These are phyloP conservation scores for Diaporthe batatas DNA, from an alignment of 2,329 filamentous ascomycete genomes.

Conservation along the genomic window DNA sequence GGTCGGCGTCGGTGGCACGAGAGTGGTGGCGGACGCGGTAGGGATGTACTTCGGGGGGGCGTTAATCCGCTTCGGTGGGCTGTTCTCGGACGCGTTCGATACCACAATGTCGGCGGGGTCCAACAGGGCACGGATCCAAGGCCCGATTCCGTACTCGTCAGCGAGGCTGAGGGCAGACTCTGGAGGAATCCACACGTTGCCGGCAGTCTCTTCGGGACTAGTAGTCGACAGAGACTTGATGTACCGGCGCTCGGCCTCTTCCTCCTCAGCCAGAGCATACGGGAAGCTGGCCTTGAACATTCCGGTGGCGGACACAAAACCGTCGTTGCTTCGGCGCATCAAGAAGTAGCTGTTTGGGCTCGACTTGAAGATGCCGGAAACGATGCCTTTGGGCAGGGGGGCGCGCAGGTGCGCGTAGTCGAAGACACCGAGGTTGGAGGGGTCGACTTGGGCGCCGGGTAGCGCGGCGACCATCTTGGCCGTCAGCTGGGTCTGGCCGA, in stretches of 20 bases:
- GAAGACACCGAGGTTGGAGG: constrained; percentile 83
- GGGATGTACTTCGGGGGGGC: constrained; percentile 80
- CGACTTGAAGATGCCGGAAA: constrained; percentile 92
- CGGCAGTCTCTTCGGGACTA: constrained; percentile 91
- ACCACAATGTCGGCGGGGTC: constrained; percentile 83
- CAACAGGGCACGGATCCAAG: constrained; percentile 93
- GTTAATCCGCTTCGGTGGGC: constrained; percentile 80
- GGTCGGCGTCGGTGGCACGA: constrained; percentile 65
- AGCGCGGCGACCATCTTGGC: constrained; percentile 83
- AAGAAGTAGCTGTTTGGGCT: constrained; percentile 95
- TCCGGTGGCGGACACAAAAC: constrained; percentile 86
- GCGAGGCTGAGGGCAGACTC: constrained; percentile 84
- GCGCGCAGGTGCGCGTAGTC: constrained; percentile 97
- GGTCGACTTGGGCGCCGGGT: constrained; percentile 78
- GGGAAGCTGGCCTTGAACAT: constrained; percentile 95
- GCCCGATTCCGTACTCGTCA: constrained; percentile 85
- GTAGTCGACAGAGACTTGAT: constrained; percentile 87
- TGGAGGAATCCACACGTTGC: constrained; percentile 96
- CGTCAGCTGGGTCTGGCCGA: constrained; percentile 92
- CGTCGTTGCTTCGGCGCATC: constrained; percentile 90
- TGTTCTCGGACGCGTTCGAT: constrained; percentile 62
- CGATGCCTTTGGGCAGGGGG: constrained; percentile 90
- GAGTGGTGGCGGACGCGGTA: constrained; percentile 56
- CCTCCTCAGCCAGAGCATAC: constrained; percentile 78
- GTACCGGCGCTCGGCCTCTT: constrained; percentile 82